Evolutionary conservation across 169 alveolate species (phyloP).

Genomic region (Eimeria necatrix): DNA sequence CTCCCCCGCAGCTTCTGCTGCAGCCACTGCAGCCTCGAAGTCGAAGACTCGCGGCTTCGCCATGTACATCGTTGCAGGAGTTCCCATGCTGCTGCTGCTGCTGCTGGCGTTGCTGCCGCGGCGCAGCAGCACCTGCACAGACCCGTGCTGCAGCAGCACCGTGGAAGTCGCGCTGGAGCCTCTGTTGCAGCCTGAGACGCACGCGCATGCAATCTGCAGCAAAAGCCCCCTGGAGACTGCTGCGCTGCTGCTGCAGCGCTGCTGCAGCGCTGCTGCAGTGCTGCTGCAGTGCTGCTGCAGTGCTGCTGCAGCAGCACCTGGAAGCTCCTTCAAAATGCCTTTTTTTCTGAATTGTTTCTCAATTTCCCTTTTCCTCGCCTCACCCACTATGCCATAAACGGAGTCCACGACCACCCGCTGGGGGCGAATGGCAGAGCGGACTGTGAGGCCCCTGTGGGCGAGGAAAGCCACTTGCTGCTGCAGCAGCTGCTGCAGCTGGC

Average conservation of each 20-base stretch:
- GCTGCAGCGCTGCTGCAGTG: too few species aligned
- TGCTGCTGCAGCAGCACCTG: too few species aligned
- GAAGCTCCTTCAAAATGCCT: too few species aligned
- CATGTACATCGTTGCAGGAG: constrained; percentile 35
- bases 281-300: too few species aligned
- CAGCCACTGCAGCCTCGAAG: constrained; percentile 17
- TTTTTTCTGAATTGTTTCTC: too few species aligned
- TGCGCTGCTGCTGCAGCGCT: too few species aligned
- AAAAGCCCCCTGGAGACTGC: too few species aligned
- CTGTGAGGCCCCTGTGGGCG: not conserved
- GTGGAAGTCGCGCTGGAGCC: constrained; percentile 24
- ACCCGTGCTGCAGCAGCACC: constrained; percentile 26
- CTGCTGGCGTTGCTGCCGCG: constrained; percentile 6
- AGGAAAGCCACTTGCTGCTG: constrained; percentile 24
- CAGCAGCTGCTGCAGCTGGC: constrained; percentile 41
- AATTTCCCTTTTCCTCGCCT: too few species aligned
- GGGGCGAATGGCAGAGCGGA: not conserved
- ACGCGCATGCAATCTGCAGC: not conserved
- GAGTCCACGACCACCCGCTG: constrained; percentile 12
- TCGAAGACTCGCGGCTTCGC: not conserved
- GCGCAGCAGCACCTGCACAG: constrained; percentile 34
- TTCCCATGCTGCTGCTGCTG: not conserved
- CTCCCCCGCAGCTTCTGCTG: not conserved
- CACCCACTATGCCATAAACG: constrained; percentile 17
- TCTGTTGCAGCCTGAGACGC: not conserved